Evolutionary conservation across 345 rosid species (phyloP).

Genomic region (Adansonia digitata): DNA sequence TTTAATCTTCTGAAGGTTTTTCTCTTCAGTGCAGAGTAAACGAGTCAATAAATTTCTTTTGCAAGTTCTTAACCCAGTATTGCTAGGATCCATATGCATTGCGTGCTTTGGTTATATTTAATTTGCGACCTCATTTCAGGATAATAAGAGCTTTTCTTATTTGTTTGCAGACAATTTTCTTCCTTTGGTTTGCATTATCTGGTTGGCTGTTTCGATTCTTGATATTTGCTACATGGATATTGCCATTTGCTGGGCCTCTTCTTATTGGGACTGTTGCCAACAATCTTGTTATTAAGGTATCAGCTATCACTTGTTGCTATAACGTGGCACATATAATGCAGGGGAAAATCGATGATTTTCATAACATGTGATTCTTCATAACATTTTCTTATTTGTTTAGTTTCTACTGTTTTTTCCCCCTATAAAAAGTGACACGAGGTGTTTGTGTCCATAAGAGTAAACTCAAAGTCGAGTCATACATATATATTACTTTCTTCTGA

Average conservation of each 20-base stretch:
- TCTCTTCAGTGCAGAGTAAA: not conserved
- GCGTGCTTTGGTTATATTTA: not conserved
- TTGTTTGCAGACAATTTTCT: conserved; percentile 57
- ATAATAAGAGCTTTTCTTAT: not conserved
- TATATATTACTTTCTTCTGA: not conserved
- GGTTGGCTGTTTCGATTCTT: conserved; percentile 91
- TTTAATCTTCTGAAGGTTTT: not conserved
- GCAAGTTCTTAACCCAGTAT: not conserved
- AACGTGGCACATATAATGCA: not conserved
- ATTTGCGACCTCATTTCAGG: not conserved
- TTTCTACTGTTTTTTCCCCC: not conserved
- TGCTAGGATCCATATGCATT: not conserved
- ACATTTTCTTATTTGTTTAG: not conserved
- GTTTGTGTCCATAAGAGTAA: not conserved
- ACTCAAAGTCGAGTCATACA: not conserved
- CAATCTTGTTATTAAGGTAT: conserved; percentile 85
- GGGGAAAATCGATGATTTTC: not conserved
- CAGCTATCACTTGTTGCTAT: not conserved
- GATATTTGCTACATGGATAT: conserved; percentile 65
- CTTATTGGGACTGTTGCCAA: conserved; percentile 89
- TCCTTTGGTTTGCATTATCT: conserved; percentile 90
- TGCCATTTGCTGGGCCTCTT: conserved; percentile 94
- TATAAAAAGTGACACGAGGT: not conserved
- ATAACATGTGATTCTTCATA: not conserved
- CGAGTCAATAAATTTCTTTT: not conserved